A percentile compares a stretch with the other conserved stretches of the same genome.
phyloP scores from a whole-genome alignment of 495 filamentous ascomycete species.

The Neurospora sp. region DNA sequence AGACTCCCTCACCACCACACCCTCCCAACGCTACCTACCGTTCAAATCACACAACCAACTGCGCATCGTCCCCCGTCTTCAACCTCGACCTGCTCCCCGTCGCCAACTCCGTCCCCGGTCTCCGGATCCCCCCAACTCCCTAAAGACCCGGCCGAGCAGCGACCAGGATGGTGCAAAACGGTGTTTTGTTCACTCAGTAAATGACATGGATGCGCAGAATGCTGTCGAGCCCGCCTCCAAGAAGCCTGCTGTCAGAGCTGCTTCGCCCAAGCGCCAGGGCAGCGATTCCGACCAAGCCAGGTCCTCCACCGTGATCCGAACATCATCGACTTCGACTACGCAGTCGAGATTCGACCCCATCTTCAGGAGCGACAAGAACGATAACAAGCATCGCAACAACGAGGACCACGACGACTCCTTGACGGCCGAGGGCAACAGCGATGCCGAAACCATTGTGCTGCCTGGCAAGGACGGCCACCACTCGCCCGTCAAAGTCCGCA shows the following conservation, averaged over 20 bases:
- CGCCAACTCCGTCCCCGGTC: not conserved
- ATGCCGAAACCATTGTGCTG: conserved; percentile 73
- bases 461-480: conserved; percentile 60
- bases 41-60: not conserved
- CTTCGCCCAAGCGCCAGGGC: conserved; percentile 38
- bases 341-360: conserved; percentile 18
- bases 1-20: not conserved
- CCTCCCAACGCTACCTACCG: not conserved
- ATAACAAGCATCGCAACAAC: not conserved
- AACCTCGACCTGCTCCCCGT: not conserved
- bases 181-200: conserved; percentile 37
- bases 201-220: conserved; percentile 52
- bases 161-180: conserved; percentile 46
- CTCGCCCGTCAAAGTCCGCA: conserved; percentile 58
- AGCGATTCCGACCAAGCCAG: conserved; percentile 30
- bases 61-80: not conserved
- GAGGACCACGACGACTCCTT: conserved; percentile 28
- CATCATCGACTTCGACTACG: conserved; percentile 4
- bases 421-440: conserved; percentile 52
- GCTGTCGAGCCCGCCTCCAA: conserved; percentile 46
- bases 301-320: conserved; percentile 26
- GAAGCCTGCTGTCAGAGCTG: conserved; percentile 32
- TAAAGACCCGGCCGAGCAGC: conserved; percentile 24
- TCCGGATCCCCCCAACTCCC: not conserved
- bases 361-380: conserved; percentile 13